These are phyloP conservation scores for Alloascoidea hylecoeti DNA, from an alignment of 805 yeast species.

Conservation along the genomic window DNA sequence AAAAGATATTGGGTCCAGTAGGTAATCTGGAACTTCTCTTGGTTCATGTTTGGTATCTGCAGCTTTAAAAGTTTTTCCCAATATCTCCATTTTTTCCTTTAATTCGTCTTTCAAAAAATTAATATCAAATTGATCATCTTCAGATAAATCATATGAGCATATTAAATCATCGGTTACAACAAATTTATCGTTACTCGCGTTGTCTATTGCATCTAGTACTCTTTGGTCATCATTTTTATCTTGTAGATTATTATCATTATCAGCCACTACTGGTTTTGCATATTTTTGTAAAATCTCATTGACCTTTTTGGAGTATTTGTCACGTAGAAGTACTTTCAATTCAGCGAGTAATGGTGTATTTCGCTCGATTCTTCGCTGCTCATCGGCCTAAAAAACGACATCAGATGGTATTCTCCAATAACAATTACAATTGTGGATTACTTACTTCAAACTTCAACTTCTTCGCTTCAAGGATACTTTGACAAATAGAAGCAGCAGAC, in stretches of 20 bases:
- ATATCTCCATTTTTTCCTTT: slow-evolving; percentile 8
- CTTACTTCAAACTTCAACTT: slow-evolving; percentile 11
- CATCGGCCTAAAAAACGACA: slow-evolving; percentile 6
- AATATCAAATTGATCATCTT: slow-evolving; percentile 5
- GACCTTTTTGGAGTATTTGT: slow-evolving; percentile 5
- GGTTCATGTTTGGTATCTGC: slow-evolving; percentile 9
- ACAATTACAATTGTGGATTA: too few species aligned
- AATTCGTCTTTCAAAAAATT: slow-evolving; percentile 7
- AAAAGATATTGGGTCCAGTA: slow-evolving; percentile 27
- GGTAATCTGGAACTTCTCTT: slow-evolving; percentile 20
- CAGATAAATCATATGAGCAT: slow-evolving; percentile 10
- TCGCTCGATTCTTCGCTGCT: slow-evolving; percentile 10
- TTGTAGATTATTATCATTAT: too few species aligned
- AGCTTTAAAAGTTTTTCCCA: slow-evolving; percentile 11
- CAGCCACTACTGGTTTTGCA: not conserved
- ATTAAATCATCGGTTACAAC: slow-evolving; percentile 5
- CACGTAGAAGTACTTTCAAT: slow-evolving; percentile 10
- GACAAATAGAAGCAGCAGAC: slow-evolving; percentile 12
- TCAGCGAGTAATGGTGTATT: slow-evolving; percentile 12
- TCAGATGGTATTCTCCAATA: too few species aligned
- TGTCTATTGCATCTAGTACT: not conserved
- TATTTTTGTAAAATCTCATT: slow-evolving; percentile 1
- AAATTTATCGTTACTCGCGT: not conserved
- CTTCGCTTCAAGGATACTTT: slow-evolving; percentile 12
- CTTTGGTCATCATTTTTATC: not conserved